These are phyloP conservation scores for Coemansia sp. DNA, from an alignment of 192 early-diverging fungal species.

Conservation along the genomic window DNA sequence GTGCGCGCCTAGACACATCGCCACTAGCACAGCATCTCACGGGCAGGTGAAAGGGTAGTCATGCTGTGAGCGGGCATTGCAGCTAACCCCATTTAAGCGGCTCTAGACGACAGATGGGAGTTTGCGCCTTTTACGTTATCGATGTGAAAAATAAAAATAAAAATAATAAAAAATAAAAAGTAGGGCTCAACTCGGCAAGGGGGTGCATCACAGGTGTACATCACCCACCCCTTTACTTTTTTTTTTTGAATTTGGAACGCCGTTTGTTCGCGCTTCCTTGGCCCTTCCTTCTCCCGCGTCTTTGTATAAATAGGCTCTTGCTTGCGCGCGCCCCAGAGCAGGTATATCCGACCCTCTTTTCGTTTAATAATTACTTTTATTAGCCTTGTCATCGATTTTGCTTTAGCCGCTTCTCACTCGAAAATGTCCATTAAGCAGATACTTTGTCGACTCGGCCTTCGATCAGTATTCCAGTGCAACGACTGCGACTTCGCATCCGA, in stretches of 20 bases:
- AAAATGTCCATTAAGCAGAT: slow-evolving; percentile 23
- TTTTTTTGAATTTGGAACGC: background rate
- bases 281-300: background rate
- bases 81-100: background rate
- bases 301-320: slow-evolving; percentile 3
- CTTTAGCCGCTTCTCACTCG: background rate
- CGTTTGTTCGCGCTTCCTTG: background rate
- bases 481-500: slow-evolving; percentile 40
- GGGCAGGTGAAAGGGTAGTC: background rate
- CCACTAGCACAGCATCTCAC: background rate
- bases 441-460: slow-evolving; percentile 13
- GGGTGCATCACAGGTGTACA: slow-evolving; percentile 1
- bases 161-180: background rate
- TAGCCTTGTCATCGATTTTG: background rate
- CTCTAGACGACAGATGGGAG: background rate
- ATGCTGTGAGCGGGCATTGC: slow-evolving; percentile 12
- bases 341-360: background rate
- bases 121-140: background rate
- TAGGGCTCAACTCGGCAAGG: background rate
- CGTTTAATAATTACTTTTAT: background rate
- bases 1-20: background rate
- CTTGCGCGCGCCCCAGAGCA: background rate
- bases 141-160: background rate
- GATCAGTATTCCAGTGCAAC: slow-evolving; percentile 48
- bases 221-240: slow-evolving; percentile 1